Evolutionary conservation across 345 rosid species (phyloP).

Genomic region (Pugionium dolabratum): DNA sequence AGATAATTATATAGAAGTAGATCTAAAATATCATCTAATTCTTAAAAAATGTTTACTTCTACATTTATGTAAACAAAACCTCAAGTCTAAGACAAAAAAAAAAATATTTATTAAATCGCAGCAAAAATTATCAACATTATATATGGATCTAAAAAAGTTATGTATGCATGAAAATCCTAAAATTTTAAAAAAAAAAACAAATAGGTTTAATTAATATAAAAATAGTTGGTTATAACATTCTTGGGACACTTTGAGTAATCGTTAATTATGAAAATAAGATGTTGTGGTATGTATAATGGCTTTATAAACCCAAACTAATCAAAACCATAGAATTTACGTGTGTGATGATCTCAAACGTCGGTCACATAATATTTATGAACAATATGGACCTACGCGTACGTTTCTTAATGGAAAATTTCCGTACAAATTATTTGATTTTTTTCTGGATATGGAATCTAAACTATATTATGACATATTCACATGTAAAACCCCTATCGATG

Average conservation of each 20-base stretch:
- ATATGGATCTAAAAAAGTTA: neutral
- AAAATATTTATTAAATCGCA: neutral
- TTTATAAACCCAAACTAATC: conserved; percentile 10
- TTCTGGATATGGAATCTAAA: conserved; percentile 14
- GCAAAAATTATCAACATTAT: neutral
- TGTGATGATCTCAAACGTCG: conserved; percentile 34
- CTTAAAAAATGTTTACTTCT: neutral
- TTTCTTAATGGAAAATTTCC: conserved; percentile 8
- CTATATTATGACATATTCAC: conserved; percentile 15
- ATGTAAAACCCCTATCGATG: neutral
- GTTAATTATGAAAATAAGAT: conserved; percentile 11
- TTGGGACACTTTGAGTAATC: neutral
- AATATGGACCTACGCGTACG: conserved; percentile 36
- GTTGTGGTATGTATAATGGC: conserved; percentile 19
- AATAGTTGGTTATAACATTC: neutral
- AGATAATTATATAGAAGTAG: neutral
- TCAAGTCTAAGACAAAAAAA: neutral
- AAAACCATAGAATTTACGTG: conserved; percentile 22
- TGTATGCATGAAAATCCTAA: conserved; percentile 9
- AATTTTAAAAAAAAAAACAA: no score
- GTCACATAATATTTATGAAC: conserved; percentile 31
- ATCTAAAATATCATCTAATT: neutral
- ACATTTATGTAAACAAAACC: neutral
- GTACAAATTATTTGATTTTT: conserved; percentile 8
- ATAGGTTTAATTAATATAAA: no score